Percentiles rank a stretch among this genome's conserved stretches.
These are phyloP conservation scores for Candida sphagnicola DNA, from an alignment of 805 yeast species.

Conservation along the genomic window DNA sequence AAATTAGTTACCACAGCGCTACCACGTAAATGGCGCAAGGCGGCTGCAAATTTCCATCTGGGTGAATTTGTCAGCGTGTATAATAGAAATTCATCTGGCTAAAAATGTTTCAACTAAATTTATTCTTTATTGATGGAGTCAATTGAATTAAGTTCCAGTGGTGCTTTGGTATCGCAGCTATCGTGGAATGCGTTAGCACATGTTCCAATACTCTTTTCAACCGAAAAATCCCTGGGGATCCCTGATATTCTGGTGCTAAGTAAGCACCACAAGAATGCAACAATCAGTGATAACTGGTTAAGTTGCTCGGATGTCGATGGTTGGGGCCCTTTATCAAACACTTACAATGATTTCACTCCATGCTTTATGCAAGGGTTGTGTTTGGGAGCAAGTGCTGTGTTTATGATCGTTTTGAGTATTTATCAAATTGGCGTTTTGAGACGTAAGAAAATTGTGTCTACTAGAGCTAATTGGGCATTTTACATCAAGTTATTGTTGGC, in stretches of 20 bases:
- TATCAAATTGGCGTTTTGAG: conserved; percentile 32
- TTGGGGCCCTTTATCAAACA: conserved; percentile 35
- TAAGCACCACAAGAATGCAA: background rate
- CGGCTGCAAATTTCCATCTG: no score
- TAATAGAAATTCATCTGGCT: background rate
- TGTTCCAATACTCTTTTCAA: conserved; percentile 12
- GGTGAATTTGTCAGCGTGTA: background rate
- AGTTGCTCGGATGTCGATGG: conserved; percentile 34
- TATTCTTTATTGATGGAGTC: conserved; percentile 7
- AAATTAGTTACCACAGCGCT: no score
- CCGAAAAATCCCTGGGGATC: background rate
- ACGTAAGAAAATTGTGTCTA: conserved; percentile 20
- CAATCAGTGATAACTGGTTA: conserved; percentile 9
- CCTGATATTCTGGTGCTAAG: background rate
- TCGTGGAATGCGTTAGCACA: conserved; percentile 12
- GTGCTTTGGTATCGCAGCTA: conserved; percentile 1
- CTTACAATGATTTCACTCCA: conserved; percentile 52
- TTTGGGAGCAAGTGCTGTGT: conserved; percentile 36
- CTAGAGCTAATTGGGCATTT: conserved; percentile 35
- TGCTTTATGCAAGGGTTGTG: conserved; percentile 56
- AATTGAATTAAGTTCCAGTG: conserved; percentile 6
- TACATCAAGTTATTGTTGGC: conserved; percentile 40
- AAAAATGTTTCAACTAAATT: background rate
- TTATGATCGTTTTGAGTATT: conserved; percentile 42
- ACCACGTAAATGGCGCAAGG: no score